These are phyloP conservation scores for Cercospora sp. DNA, from an alignment of 2,329 filamentous ascomycete species.

Conservation along the genomic window DNA sequence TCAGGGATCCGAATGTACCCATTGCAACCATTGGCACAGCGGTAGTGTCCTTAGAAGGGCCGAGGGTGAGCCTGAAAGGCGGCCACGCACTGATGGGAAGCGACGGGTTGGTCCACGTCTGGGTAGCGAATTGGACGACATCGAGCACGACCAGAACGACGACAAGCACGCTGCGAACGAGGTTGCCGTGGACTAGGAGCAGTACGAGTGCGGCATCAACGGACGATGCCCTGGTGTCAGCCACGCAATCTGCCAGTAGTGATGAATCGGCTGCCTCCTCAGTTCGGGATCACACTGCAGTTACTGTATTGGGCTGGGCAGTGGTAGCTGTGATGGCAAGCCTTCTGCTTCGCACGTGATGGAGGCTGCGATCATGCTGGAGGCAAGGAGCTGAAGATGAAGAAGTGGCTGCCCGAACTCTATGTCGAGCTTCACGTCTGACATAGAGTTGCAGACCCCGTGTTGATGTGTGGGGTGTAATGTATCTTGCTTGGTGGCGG, in stretches of 20 bases:
- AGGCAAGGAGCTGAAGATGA: not conserved
- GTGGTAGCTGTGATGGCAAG: not conserved
- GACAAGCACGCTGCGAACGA: not conserved
- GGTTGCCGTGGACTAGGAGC: not conserved
- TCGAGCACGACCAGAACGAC: not conserved
- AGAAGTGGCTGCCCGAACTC: not conserved
- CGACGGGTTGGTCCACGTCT: not conserved
- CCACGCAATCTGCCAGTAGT: not conserved
- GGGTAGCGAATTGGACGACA: not conserved
- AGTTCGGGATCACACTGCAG: not conserved
- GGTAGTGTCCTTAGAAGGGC: not conserved
- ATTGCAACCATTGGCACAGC: not conserved
- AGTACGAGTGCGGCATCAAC: not conserved
- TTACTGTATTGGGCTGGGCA: not conserved
- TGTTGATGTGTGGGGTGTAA: not conserved
- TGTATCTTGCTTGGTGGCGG: conserved; percentile 5
- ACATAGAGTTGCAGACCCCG: not conserved
- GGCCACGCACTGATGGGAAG: not conserved
- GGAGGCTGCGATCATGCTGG: not conserved
- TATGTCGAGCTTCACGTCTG: not conserved
- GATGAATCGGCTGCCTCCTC: not conserved
- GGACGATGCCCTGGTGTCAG: not conserved
- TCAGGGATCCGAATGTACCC: not conserved
- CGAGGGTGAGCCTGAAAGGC: not conserved
- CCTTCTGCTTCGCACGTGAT: not conserved